Evolutionary conservation across 805 yeast genomes (phyloP), one percentile per base, ranked within the genome.

Genomic region (Scheffersomyces amazonensis): DNA sequence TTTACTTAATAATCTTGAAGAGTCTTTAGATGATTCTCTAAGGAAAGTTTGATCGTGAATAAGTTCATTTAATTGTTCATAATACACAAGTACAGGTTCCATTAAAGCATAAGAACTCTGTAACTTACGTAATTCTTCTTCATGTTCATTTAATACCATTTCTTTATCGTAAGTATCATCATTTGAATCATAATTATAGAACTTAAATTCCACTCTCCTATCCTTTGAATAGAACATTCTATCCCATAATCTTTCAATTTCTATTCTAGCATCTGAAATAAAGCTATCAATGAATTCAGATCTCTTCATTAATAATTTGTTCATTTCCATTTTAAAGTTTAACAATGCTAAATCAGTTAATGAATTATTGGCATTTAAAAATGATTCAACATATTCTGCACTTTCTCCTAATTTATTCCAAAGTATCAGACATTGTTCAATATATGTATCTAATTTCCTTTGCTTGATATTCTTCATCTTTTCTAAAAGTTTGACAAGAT

Each of bases 1-100:
- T 52, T 86, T 78, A 44, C 83, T 78, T 32, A 84, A 59, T 31
- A 90, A 69, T 44, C 98, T 73, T 0, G 91, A 80, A 0, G 97
- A 81, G 56, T 91, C 93, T 50, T 79, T 82, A 2, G 84, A 75
- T 3, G 93, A 79, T 43, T 79, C 83, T 25, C 73, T 82, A 27
- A 93, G 70, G 33, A 75, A 75, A 1, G 56, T 46, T 43, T 83
- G 84, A 46, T 87, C 95, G 11, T 66, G 60, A 29, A 80, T 57
- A 18, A 89, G 58, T 2, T 69, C 73, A 31, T 75, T 66, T 44
- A 86, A 72, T 32, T 74, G 76, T 4, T 74, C 69, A 21, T 84
- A 75, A n/a, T 76, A 58, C 10, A 66, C 62, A 30, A 88, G 59
- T 5, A 87, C 65, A 0, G 82, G 80, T 44, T 73, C 72, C 42